These are phyloP conservation scores for Exobasidium cylindrosporum DNA, from an alignment of 1,284 basidiomycete genomes.

Conservation along the genomic window DNA sequence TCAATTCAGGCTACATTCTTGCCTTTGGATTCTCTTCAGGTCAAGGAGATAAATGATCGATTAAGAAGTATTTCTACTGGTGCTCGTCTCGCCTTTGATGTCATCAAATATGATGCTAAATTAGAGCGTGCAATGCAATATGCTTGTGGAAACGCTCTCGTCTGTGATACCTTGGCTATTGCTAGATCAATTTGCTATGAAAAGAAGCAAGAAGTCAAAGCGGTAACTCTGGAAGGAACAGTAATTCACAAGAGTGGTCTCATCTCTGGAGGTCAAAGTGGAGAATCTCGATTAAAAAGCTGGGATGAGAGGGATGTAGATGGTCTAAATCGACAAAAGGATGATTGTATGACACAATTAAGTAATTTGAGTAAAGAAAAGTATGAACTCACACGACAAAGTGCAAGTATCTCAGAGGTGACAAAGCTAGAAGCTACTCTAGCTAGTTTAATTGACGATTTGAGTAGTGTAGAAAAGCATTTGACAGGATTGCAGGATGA, in stretches of 20 bases:
- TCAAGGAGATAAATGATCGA: constrained; percentile 89
- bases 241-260: constrained; percentile 95
- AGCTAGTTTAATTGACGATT: constrained; percentile 73
- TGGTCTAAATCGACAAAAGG: constrained; percentile 67
- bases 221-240: constrained; percentile 93
- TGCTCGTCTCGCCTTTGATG: constrained; percentile 87
- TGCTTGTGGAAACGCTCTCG: constrained; percentile 88
- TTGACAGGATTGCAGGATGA: constrained; percentile 18
- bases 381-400: constrained; percentile 76
- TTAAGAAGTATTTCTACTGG: constrained; percentile 87
- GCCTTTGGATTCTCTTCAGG: constrained; percentile 91
- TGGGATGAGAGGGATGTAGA: constrained; percentile 93
- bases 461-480: constrained; percentile 55
- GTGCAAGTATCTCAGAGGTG: constrained; percentile 72
- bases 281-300: constrained; percentile 56
- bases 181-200: constrained; percentile 89
- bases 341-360: constrained; percentile 74
- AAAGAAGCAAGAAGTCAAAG: constrained; percentile 94
- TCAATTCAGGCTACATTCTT: constrained; percentile 94
- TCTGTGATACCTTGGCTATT: constrained; percentile 91
- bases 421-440: constrained; percentile 73
- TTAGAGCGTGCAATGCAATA: constrained; percentile 87
- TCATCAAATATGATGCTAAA: constrained; percentile 59
- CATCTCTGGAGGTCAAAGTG: constrained; percentile 83
- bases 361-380: constrained; percentile 77